Evolutionary conservation across 2,329 filamentous ascomycete genomes (phyloP), one percentile per base, ranked within the genome.

Genomic region (Fusarium paranaense): DNA sequence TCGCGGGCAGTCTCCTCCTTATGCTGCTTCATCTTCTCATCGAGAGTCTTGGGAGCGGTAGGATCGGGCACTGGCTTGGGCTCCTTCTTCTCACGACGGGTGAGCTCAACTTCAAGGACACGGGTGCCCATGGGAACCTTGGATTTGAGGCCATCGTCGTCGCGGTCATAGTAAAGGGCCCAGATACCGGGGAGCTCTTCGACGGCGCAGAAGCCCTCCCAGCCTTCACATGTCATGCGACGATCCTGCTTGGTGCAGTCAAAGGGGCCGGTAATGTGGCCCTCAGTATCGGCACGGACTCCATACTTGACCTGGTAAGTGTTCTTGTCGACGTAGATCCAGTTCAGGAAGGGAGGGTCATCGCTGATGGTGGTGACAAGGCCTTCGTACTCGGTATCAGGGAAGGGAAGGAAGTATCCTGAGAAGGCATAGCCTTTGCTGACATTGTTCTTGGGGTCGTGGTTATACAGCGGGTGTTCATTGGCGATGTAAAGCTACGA

Each of bases 371-470:
- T 87, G 57, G 83, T 86, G 32, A 87, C 86, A 3, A 87, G 78
- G 5, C 86, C 86, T 40, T 86, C 82, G 50, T 85, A 82, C 30
- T 79, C 67, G n/a, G 82, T 72, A n/a, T 88, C 88, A 4, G 89
- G 88, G 71, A 90, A 90, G 2, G 88, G 88, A 25, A 90, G 81
- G 72, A 85, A 90, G 75, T 91, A 90, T 30, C 89, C 89, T 5
- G 87, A 84, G 74, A 89, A 90, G 0, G 86, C 85, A 76, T 90
- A 87, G 4, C 87, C 81, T 13, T 84, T 86, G 62, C 87, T 87
- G 22, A 89, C 84, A 71, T 86, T 88, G 38, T 79, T 74, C 67
- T 73, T 72, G 16, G 75, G 40, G 16, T 78, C 75, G 47, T 75
- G 71, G 18, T 78, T 77, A 27, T 79, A 77, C 14, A 78, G 45